Evolutionary conservation across 306 rosid genomes (phyloP), one percentile per base, ranked within the genome.

Genomic region (Prunus mume): DNA sequence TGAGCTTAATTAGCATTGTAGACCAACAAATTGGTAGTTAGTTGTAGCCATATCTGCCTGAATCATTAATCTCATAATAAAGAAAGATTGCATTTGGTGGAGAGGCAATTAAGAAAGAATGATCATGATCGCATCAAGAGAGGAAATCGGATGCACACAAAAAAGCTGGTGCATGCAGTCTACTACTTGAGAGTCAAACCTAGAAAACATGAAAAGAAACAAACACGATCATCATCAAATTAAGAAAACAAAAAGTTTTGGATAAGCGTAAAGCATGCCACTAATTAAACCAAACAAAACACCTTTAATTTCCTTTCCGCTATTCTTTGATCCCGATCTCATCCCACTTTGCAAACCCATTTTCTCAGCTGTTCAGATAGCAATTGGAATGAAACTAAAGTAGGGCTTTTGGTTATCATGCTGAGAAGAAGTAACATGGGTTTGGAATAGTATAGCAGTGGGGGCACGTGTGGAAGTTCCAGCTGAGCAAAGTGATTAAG

Each of bases 241-340:
- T 55, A 38, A 71, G 64, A 51, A 38, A 60, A 55, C 17, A 22
- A 10, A 15, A 24, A 3, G 9, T 15, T 34, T 57, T 24, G 50
- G 22, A 8, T n/a, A 55, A 55, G 32, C 65, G 75, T 55, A 71
- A 72, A 57, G 67, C 68, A 56, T 24, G 22, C 58, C 58, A 20
- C 2, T 4, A 18, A 20, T 32, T 72, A 20, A 28, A 22, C 51
- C 58, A 65, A 73, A 73, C 58, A 65, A 73, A 73, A n/a, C 45
- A 13, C 43, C 47, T 30, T 65, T 65, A 38, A 3, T 15, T 6
- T 61, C 19, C 1, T 25, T 72, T 73, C 43, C 68, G 9, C 68
- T 63, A 30, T 63, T 0, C 8, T 30, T 73, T 72, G 18, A 73
- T 60, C 13, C 68, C 5, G 43, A 43, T 58, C 68, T 43, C 27